Conservation (phyloP, 2,329 filamentous ascomycete genomes). For the Fusarium abutilonis region DNA sequence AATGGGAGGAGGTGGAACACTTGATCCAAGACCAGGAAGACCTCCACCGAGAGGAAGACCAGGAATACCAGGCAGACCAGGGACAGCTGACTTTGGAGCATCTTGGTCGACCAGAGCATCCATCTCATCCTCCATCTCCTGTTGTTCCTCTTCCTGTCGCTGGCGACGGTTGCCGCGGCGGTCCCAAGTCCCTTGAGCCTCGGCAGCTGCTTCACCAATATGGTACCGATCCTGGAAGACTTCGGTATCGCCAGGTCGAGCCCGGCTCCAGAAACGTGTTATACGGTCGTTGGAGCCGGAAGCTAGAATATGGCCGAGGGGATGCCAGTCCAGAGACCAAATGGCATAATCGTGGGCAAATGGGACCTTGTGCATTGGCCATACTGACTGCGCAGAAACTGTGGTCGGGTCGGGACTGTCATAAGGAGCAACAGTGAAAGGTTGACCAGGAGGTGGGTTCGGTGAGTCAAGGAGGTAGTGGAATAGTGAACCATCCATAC, state of each 20-base stretch:
- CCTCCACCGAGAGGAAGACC: constrained; percentile 62
- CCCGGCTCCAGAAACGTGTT: constrained; percentile 94
- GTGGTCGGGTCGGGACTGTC: constrained; percentile 82
- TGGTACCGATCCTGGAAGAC: constrained; percentile 93
- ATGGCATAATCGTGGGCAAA: constrained; percentile 95
- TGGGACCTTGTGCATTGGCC: constrained; percentile 85
- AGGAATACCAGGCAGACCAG: constrained; percentile 65
- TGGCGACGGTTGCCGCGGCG: constrained; percentile 80
- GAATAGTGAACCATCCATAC: constrained; percentile 86
- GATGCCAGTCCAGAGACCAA: constrained; percentile 98
- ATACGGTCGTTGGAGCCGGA: constrained; percentile 97
- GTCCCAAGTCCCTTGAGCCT: constrained; percentile 95
- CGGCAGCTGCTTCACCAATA: constrained; percentile 91
- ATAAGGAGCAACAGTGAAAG: constrained; percentile 81
- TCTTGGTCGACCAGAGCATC: constrained; percentile 92
- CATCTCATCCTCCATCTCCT: constrained; percentile 91
- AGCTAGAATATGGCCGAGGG: constrained; percentile 91
- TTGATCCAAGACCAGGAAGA: constrained; percentile 56
- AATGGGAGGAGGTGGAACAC: constrained; percentile 56
- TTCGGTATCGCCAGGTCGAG: constrained; percentile 85
- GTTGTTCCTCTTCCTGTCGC: constrained; percentile 90
- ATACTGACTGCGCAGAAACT: constrained; percentile 87
- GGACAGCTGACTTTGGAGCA: constrained; percentile 62
- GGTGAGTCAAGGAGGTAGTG: constrained; percentile 97
- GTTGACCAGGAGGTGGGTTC: constrained; percentile 79